These are phyloP conservation scores for Lathyrus aphaca DNA, from an alignment of 306 rosid species.

Conservation along the genomic window DNA sequence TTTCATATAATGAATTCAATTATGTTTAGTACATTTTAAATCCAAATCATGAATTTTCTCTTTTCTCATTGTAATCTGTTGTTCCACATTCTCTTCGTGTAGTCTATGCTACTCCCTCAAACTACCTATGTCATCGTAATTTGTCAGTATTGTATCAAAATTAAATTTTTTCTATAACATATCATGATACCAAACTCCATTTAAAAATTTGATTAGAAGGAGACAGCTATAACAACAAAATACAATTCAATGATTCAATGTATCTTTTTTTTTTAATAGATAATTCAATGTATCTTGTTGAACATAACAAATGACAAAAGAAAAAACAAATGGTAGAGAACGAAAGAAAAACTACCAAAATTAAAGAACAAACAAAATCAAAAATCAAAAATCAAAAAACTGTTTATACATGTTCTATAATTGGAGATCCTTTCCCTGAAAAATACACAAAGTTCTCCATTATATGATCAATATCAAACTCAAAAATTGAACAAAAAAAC, in stretches of 20 bases:
- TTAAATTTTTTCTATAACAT: neutral
- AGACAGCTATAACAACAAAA: neutral
- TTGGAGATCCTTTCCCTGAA: slow-evolving; percentile 5
- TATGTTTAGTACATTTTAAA: too few species aligned
- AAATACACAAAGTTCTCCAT: slow-evolving; percentile 34
- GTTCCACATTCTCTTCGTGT: too few species aligned
- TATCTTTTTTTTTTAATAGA: too few species aligned
- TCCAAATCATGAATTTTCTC: too few species aligned
- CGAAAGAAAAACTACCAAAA: neutral
- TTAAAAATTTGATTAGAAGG: neutral
- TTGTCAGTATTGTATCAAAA: neutral
- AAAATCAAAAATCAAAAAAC: neutral
- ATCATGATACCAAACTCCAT: neutral
- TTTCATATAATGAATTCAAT: too few species aligned
- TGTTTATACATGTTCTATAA: neutral
- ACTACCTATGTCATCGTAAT: too few species aligned
- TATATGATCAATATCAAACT: neutral
- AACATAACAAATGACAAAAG: neutral
- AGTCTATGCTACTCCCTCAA: too few species aligned
- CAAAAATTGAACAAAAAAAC: slow-evolving; percentile 32
- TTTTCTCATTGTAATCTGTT: too few species aligned
- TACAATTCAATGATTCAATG: neutral
- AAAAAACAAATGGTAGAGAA: neutral
- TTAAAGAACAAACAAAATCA: neutral
- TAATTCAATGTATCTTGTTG: neutral